phyloP scores from a whole-genome alignment of 371 early-diverging fungal species.

The Apophysomyces sp. region DNA sequence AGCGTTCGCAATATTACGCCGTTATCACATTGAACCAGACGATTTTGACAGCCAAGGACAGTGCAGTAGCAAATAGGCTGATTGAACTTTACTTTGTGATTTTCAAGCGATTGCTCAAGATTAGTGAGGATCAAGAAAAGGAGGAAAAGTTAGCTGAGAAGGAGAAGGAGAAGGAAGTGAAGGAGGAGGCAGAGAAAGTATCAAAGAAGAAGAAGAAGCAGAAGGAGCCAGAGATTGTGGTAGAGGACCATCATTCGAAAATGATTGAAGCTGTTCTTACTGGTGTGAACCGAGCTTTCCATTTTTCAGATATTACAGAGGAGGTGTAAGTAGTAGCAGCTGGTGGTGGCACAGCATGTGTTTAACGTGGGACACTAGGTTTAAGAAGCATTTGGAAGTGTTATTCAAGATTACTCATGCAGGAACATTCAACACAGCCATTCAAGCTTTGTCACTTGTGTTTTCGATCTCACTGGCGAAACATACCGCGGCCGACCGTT shows the following conservation, averaged over 20 bases:
- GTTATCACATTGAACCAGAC: constrained; percentile 91
- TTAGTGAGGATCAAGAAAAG: constrained; percentile 35
- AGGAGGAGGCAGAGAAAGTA: constrained; percentile 38
- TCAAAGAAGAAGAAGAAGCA: constrained; percentile 40
- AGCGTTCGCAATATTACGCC: constrained; percentile 86
- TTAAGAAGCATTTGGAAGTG: constrained; percentile 79
- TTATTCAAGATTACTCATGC: constrained; percentile 88
- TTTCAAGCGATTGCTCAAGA: constrained; percentile 78
- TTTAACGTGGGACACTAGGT: constrained; percentile 22
- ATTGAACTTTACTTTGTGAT: constrained; percentile 89
- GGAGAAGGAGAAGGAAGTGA: constrained; percentile 52
- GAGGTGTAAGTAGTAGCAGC: constrained; percentile 53
- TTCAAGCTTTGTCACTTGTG: constrained; percentile 90
- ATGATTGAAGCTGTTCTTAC: constrained; percentile 93
- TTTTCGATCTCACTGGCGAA: constrained; percentile 71
- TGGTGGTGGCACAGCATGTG: background rate
- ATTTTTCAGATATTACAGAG: constrained; percentile 82
- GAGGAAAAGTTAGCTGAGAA: constrained; percentile 32
- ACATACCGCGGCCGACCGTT: constrained; percentile 70
- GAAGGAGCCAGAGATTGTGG: constrained; percentile 41
- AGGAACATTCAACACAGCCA: constrained; percentile 84
- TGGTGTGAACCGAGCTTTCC: constrained; percentile 95
- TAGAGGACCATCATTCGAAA: constrained; percentile 72
- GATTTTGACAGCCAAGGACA: constrained; percentile 71
- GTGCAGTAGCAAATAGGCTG: constrained; percentile 76